Conservation (phyloP, 2,329 filamentous ascomycete genomes). For the Pseudogymnoascus sp. region DNA sequence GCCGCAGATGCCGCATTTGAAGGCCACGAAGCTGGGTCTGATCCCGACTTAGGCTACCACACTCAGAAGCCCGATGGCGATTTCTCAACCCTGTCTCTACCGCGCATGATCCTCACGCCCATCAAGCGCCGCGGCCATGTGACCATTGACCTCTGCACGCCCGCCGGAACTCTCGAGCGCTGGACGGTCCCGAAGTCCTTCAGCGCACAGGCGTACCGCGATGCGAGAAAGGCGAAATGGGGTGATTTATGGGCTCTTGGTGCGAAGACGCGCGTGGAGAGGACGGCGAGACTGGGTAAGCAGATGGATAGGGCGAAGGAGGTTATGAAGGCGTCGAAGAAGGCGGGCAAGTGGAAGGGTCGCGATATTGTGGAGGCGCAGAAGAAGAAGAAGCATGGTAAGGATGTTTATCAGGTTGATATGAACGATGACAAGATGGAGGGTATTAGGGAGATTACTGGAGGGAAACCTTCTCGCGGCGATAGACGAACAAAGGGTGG, state of each 20-base stretch:
- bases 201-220: conserved; percentile 75
- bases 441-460: conserved; percentile 21
- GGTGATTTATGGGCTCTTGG: conserved; percentile 94
- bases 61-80: not conserved
- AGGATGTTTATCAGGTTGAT: conserved; percentile 33
- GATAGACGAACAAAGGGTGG: conserved; percentile 29
- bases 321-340: conserved; percentile 28
- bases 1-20: conserved; percentile 60
- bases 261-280: conserved; percentile 69
- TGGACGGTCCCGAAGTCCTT: conserved; percentile 86
- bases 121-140: conserved; percentile 86
- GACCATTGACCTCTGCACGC: conserved; percentile 83
- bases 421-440: conserved; percentile 25
- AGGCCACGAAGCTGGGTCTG: conserved; percentile 53
- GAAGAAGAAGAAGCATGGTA: conserved; percentile 34
- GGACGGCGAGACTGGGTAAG: conserved; percentile 52
- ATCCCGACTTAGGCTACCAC: conserved; percentile 18
- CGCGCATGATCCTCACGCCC: conserved; percentile 68
- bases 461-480: conserved; percentile 12
- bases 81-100: conserved; percentile 50
- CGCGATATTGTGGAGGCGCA: conserved; percentile 35
- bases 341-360: conserved; percentile 34
- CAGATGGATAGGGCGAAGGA: conserved; percentile 23
- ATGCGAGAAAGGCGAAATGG: conserved; percentile 84
- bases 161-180: conserved; percentile 74